Base-by-base conservation (phyloP, 1,139 yeast genomes). In the Wickerhamomyces sp. region DNA sequence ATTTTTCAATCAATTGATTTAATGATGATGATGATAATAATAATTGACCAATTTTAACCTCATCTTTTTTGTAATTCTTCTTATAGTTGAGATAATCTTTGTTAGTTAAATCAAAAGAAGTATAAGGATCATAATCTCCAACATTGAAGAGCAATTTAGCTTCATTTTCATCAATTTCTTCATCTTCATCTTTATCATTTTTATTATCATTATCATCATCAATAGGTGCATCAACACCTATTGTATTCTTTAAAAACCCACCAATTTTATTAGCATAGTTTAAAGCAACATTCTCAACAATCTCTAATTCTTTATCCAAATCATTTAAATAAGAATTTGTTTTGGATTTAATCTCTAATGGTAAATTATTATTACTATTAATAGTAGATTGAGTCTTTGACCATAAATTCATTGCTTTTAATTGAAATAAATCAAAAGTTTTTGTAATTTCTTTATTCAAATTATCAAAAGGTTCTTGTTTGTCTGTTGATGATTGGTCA, bases 1-100 rank as follows among this genome's bases (percentile, higher is more conserved):
- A 64, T 2, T 73, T 77, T 0, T 95, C 95, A 1, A 88, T 95
- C 11, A 90, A 61, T 18, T 71, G 69, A 46, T 81, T 79, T 81
- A 81, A 80, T 40, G 86, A 65, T 36, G 68, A 68, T 32, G 74
- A 68, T 40, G 86, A 65, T 36, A 68, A 68, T 32, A 74, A 68
- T 51, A 90, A 73, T 15, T 81, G 75, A 15, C 79, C 74, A 53
- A 57, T 46, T 33, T 78, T 81, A 6, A 74, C 75, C 40, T 74
- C 66, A 54, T 79, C 78, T 1, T 49, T 37, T 15, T 58, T 51
- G 50, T 71, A 69, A 23, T 58, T 59, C 2, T 63, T 64, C 13
- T 30, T 6, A 44, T 61, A 69, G n/a, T 60, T 65, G 2, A 59
- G 57, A 31, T 69, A 69, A 8, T 58, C 50, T 31, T 64, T 59